Conservation (phyloP, 352 stramenopile genomes). For the Phytophthora syringae region DNA sequence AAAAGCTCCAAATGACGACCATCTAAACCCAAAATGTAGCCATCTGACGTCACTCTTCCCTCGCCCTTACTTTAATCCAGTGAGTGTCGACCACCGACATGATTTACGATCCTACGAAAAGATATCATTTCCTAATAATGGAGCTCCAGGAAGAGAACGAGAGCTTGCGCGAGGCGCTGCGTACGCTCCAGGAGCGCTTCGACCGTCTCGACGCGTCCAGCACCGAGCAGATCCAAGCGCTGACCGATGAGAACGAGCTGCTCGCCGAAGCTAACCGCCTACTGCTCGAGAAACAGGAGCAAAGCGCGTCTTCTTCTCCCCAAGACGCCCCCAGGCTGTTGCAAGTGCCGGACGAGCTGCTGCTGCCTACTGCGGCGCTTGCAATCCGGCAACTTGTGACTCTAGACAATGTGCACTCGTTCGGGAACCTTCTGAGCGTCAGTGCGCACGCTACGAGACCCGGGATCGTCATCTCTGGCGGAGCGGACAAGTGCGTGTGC, state of each 20-base stretch:
- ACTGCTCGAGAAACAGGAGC: conserved; percentile 59
- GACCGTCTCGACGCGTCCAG: conserved; percentile 43
- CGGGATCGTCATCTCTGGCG: conserved; percentile 63
- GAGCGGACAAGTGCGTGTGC: conserved; percentile 77
- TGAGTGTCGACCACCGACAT: conserved; percentile 18
- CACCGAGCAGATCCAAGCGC: conserved; percentile 49
- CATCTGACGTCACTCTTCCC: conserved; percentile 19
- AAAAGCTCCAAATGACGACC: conserved; percentile 20
- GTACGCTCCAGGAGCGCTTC: conserved; percentile 57
- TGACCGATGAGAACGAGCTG: conserved; percentile 80
- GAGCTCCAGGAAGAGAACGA: conserved; percentile 54
- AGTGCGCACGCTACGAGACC: conserved; percentile 43
- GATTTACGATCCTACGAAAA: not conserved
- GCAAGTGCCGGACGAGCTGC: conserved; percentile 74
- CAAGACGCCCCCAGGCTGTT: conserved; percentile 27
- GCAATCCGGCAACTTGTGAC: conserved; percentile 28
- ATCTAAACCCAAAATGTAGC: conserved; percentile 22
- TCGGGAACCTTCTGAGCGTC: conserved; percentile 76
- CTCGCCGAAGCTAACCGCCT: conserved; percentile 77
- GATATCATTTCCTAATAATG: conserved; percentile 7
- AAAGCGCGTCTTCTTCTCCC: not conserved
- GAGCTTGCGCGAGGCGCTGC: conserved; percentile 51
- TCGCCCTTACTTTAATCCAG: conserved; percentile 9
- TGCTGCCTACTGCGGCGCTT: conserved; percentile 57
- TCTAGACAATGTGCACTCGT: conserved; percentile 62